These are phyloP conservation scores for Irpex lacteus DNA, from an alignment of 1,284 basidiomycete species.

Conservation along the genomic window DNA sequence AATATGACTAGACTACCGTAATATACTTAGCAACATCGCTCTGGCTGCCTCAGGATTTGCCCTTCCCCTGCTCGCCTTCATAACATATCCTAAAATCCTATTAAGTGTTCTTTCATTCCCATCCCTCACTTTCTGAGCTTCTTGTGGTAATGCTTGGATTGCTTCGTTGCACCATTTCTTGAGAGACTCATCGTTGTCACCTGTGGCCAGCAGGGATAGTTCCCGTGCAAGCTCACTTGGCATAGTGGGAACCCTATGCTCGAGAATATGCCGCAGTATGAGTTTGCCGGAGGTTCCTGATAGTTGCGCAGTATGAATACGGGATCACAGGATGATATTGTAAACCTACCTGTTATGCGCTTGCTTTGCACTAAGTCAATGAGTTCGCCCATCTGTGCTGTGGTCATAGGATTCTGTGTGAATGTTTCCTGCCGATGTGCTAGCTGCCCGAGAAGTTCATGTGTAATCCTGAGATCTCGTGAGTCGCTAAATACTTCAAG, in stretches of 20 bases:
- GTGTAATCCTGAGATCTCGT: constrained; percentile 65
- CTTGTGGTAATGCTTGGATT: constrained; percentile 66
- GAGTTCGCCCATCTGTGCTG: constrained; percentile 70
- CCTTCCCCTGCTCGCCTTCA: constrained; percentile 80
- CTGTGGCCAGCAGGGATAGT: constrained; percentile 43
- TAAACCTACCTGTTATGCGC: constrained; percentile 60
- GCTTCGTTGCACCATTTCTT: constrained; percentile 58
- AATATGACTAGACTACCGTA: constrained; percentile 17
- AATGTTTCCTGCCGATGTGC: constrained; percentile 60
- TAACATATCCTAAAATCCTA: constrained; percentile 86
- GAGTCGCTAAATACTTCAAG: background rate
- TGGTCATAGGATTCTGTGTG: constrained; percentile 57
- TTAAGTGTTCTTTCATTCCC: constrained; percentile 86
- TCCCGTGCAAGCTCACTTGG: constrained; percentile 47
- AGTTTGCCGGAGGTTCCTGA: constrained; percentile 71
- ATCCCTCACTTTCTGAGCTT: constrained; percentile 64
- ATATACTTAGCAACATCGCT: constrained; percentile 42
- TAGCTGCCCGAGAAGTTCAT: constrained; percentile 82
- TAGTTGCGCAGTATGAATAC: constrained; percentile 5
- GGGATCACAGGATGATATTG: constrained; percentile 4
- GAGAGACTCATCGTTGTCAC: constrained; percentile 37
- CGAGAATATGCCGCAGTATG: constrained; percentile 63
- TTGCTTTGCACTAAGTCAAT: constrained; percentile 72
- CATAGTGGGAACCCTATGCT: constrained; percentile 36
- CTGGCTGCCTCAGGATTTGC: constrained; percentile 65